A percentile compares a stretch with the other conserved stretches of the same genome.
Conservation (phyloP, 163 green algal genomes). For the Trebouxia gelatinosa region DNA sequence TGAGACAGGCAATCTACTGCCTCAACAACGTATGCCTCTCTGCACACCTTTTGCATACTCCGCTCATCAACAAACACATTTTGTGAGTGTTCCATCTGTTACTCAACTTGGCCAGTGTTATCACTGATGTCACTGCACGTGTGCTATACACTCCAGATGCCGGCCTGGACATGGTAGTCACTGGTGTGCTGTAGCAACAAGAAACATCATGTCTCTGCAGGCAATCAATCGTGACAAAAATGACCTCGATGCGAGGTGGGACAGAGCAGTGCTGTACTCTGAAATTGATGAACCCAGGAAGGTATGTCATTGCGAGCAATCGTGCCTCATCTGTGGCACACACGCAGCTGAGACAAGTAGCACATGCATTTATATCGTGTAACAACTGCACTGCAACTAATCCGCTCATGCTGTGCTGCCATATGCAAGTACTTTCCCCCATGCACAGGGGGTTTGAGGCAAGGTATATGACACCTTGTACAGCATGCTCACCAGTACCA, state of each 20-base stretch:
- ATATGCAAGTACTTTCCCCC: too few relatives aligned
- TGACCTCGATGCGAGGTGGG: constrained; percentile 72
- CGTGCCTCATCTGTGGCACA: background rate
- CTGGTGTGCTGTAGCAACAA: background rate
- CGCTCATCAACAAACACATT: too few relatives aligned
- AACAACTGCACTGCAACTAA: too few relatives aligned
- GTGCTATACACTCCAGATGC: too few relatives aligned
- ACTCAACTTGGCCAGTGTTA: too few relatives aligned
- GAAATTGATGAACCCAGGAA: constrained; percentile 58
- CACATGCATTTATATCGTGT: background rate
- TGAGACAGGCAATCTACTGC: constrained; percentile 86
- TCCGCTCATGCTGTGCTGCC: too few relatives aligned
- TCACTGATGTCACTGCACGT: too few relatives aligned
- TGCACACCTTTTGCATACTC: too few relatives aligned
- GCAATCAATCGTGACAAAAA: constrained; percentile 54
- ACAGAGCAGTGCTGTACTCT: constrained; percentile 73
- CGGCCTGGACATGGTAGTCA: background rate
- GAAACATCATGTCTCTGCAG: constrained; percentile 29
- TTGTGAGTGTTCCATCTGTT: too few relatives aligned
- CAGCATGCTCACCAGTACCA: too few relatives aligned
- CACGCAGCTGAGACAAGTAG: background rate
- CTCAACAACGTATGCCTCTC: constrained; percentile 55
- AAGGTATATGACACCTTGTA: too few relatives aligned
- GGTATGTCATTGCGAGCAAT: constrained; percentile 5
- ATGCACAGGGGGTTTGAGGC: too few relatives aligned